A percentile compares a stretch with the other conserved stretches of the same genome.
Conservation (phyloP, 306 rosid genomes). For the Delonix regia region DNA sequence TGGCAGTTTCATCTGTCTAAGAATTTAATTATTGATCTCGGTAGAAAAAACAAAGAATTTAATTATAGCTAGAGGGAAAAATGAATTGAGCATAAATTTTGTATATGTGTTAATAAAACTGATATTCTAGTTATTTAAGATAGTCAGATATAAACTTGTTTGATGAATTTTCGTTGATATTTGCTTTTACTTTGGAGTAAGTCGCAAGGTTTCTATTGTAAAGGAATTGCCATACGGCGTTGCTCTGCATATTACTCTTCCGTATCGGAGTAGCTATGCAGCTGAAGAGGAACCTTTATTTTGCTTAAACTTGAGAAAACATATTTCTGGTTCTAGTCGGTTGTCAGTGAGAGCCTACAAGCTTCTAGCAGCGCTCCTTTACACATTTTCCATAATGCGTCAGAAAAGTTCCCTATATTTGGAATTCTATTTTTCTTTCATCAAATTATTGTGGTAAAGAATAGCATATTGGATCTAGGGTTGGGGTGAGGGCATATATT, state of each 20-base stretch:
- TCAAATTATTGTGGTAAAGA: not conserved
- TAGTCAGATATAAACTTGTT: not conserved
- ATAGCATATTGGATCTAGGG: constrained; percentile 12
- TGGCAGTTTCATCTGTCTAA: not conserved
- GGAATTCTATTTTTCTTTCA: no score
- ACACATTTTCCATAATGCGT: not conserved
- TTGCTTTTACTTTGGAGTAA: no score
- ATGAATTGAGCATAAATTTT: not conserved
- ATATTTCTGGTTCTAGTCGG: not conserved
- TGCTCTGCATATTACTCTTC: no score
- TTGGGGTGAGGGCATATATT: not conserved
- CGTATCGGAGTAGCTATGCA: no score
- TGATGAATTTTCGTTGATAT: no score
- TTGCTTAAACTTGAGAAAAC: not conserved
- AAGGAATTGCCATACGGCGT: no score
- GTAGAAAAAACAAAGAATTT: not conserved
- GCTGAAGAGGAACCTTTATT: not conserved
- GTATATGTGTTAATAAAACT: not conserved
- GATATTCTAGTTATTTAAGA: not conserved
- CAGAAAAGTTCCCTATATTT: not conserved
- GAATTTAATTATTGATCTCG: not conserved
- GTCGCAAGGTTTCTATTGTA: no score
- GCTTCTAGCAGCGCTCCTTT: not conserved
- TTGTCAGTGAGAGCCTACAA: not conserved
- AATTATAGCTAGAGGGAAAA: not conserved